A percentile compares a stretch with the other conserved stretches of the same genome.
phyloP scores from a whole-genome alignment of 805 yeast genomes.

The Hanseniaspora nectarophila region DNA sequence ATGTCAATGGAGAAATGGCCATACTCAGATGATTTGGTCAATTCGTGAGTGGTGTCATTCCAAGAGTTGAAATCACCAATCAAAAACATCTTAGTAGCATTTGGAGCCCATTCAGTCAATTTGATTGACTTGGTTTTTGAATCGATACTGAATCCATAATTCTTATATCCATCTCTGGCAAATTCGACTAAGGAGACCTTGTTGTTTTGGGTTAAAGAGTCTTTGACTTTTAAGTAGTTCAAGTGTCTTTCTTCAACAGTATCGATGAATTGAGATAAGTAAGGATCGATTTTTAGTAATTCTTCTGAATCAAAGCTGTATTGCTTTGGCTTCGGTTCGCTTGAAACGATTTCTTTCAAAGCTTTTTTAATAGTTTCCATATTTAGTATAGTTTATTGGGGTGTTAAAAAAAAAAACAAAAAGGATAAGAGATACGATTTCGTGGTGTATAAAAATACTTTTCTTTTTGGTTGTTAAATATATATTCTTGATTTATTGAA shows the following conservation, averaged over 20 bases:
- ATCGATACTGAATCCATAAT: conserved; percentile 65
- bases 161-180: conserved; percentile 58
- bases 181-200: conserved; percentile 46
- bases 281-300: conserved; percentile 52
- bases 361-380: background rate
- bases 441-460: too few species aligned
- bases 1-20: conserved; percentile 59
- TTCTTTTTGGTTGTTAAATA: too few species aligned
- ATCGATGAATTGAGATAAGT: conserved; percentile 66
- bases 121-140: conserved; percentile 39
- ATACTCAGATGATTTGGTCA: conserved; percentile 45
- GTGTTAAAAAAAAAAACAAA: too few species aligned
- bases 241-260: conserved; percentile 48
- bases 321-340: background rate
- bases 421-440: too few species aligned
- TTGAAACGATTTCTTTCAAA: background rate
- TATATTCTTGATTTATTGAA: too few species aligned
- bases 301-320: background rate
- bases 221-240: conserved; percentile 39
- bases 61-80: conserved; percentile 89
- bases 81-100: conserved; percentile 61
- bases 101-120: conserved; percentile 83
- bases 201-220: conserved; percentile 31
- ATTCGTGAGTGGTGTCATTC: conserved; percentile 45
- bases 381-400: too few species aligned